Evolutionary conservation across 169 alveolate genomes (phyloP), one percentile per base, ranked within the genome.

Genomic region (Plasmodium falciparum): DNA sequence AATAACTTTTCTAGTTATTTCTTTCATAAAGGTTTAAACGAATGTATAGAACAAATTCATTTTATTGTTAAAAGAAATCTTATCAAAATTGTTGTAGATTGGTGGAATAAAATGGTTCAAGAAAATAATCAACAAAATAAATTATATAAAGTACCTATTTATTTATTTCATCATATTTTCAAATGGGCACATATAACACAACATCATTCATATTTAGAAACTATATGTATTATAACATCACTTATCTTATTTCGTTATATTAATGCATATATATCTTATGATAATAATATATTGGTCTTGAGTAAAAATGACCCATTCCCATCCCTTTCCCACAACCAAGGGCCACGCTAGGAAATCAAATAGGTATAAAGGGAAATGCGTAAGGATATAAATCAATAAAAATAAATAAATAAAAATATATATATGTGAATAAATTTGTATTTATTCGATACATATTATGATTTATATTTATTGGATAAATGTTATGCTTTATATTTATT

Each of bases 231-330:
- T 12, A 75, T 75, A 5, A 75, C 89, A 2, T 75, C 89, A 1
- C 89, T 75, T 56, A 75, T 75, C 11, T 39, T 75, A 4, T 75
- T 62, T 4, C 59, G 73, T 13, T 75, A 75, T 52, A 75, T 75
- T 0, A 75, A 75, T 63, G 89, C 89, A 12, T 75, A 75, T 52
- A 39, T 75, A 3, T 65, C 89, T 3, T 75, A 75, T 13, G 89
- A 75, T n/a, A 75, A 67, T 39, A 75, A 75, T 69, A 75, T 75
- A 12, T 61, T 75, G 12, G 89, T 75, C 11, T 74, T 75, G 2
- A 75, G 89, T 33, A 75, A 75, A 54, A 75, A 75, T n/a, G 89
- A 75, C 15, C 89, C 89, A 1, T 75, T 75, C 49, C 89, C 89
- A 7, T 65, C 74, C 6, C 66, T 75, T 2, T 75, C 89, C 0